Conservation (phyloP, 768 basidiomycete species). For the Termitomyces sp. region DNA sequence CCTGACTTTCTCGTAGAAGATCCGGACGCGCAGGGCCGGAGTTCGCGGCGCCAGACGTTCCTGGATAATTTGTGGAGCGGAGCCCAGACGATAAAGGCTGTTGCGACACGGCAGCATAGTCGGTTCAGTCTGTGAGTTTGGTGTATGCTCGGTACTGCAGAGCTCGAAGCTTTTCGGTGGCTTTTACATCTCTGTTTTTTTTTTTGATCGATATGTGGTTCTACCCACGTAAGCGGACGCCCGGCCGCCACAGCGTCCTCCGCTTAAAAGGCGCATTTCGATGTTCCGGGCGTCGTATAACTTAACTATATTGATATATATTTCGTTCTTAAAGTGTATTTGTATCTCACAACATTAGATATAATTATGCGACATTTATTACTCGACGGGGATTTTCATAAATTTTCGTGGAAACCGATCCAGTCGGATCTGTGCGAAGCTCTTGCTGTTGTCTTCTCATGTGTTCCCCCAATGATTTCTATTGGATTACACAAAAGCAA, state of each 20-base stretch:
- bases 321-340: neutral
- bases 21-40: neutral
- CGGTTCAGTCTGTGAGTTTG: constrained; percentile 26
- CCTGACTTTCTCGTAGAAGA: constrained; percentile 12
- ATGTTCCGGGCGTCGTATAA: neutral
- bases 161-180: neutral
- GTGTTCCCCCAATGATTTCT: neutral
- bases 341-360: constrained; percentile 2
- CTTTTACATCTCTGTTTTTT: neutral
- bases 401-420: neutral
- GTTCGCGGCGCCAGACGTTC: constrained; percentile 21
- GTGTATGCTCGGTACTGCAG: neutral
- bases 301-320: neutral
- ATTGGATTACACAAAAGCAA: neutral
- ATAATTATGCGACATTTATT: neutral
- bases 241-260: neutral
- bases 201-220: too few species aligned
- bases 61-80: constrained; percentile 25
- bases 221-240: neutral
- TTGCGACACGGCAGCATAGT: constrained; percentile 15
- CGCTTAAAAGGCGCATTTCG: constrained; percentile 1
- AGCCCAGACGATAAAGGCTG: constrained; percentile 13
- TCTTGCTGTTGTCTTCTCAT: neutral
- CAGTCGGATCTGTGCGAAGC: neutral
- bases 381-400: neutral